Evolutionary conservation across 2,329 filamentous ascomycete species (phyloP), one percentile per base, ranked within the genome.

Genomic region (Diaporthe destruens): DNA sequence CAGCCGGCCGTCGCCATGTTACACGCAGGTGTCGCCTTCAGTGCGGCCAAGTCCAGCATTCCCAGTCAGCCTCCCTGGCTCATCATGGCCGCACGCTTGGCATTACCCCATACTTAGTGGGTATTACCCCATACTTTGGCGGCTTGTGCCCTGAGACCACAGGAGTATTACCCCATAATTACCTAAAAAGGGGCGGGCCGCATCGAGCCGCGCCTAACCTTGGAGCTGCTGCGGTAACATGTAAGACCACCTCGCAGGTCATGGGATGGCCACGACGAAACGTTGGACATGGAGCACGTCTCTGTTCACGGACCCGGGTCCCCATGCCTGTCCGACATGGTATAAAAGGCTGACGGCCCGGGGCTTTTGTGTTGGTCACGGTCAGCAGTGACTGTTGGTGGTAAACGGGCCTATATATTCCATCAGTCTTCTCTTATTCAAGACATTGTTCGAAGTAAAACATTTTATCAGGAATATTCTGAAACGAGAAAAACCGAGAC

Each of bases 151-250:
- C 47, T n/a, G 12, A 53, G 18, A 11, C 20, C 29, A 44, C 44
- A 66, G 61, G 8, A 66, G 61, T 66, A 66, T 66, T 66, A 66
- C 61, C 61, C 61, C 61, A 66, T 66, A 66, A 66, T 66, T 66
- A 66, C 61, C 29, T 66, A 66, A 66, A 66, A 53, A 66, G 61
- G 61, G 61, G 61, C 61, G 61, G 61, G 61, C 61, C 61, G 61
- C 61, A 66, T 53, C 61, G 61, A 66, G 61, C 47, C 61, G 32
- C 61, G 47, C 47, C 29, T 53, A 39, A 66, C 61, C 61, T 66
- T 53, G 7, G 29, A 53, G 61, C 44, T 7, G 39, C 32, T 39
- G 61, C n/a, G 20, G 61, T 66, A 20, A 14, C 32, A 53, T 39
- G 61, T 66, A 25, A 66, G 61, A 66, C 47, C 47, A 66, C 61